Evolutionary conservation across 2,329 filamentous ascomycete genomes (phyloP).

Genomic region (Apiospora sp.): DNA sequence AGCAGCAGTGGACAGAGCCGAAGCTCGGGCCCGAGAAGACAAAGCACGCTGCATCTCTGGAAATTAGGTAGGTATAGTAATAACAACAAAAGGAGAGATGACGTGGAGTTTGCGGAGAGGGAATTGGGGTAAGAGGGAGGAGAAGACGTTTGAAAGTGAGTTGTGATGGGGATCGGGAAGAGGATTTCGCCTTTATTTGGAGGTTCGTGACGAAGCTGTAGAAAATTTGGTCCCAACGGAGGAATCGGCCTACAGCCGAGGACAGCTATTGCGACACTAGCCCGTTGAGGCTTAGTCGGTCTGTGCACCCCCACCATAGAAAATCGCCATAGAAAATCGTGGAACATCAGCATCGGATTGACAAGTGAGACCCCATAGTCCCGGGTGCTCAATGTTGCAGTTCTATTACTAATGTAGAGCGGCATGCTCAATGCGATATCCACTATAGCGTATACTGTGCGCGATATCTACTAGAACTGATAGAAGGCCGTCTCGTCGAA

Average conservation of each 20-base stretch:
- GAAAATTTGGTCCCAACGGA: conserved; percentile 44
- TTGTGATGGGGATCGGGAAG: conserved; percentile 29
- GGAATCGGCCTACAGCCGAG: conserved; percentile 33
- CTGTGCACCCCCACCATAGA: conserved; percentile 36
- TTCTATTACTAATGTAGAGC: neutral
- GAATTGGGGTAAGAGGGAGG: conserved; percentile 37
- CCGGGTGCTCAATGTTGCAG: neutral
- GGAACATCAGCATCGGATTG: conserved; percentile 33
- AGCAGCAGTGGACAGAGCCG: conserved; percentile 75
- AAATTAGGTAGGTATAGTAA: conserved; percentile 41
- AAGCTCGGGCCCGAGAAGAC: conserved; percentile 79
- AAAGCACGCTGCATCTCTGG: conserved; percentile 94
- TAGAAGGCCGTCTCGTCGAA: neutral
- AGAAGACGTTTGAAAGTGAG: conserved; percentile 36
- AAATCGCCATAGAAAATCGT: conserved; percentile 43
- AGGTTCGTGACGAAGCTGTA: conserved; percentile 42
- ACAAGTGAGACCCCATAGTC: neutral
- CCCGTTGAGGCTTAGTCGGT: conserved; percentile 40
- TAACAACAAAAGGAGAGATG: conserved; percentile 41
- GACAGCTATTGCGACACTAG: conserved; percentile 36
- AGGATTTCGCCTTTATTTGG: conserved; percentile 32
- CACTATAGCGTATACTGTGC: neutral
- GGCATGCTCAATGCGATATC: neutral
- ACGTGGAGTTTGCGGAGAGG: conserved; percentile 34
- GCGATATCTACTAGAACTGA: neutral